These are phyloP conservation scores for Coriolopsis trogii DNA, from an alignment of 1,284 basidiomycete genomes.

Conservation along the genomic window DNA sequence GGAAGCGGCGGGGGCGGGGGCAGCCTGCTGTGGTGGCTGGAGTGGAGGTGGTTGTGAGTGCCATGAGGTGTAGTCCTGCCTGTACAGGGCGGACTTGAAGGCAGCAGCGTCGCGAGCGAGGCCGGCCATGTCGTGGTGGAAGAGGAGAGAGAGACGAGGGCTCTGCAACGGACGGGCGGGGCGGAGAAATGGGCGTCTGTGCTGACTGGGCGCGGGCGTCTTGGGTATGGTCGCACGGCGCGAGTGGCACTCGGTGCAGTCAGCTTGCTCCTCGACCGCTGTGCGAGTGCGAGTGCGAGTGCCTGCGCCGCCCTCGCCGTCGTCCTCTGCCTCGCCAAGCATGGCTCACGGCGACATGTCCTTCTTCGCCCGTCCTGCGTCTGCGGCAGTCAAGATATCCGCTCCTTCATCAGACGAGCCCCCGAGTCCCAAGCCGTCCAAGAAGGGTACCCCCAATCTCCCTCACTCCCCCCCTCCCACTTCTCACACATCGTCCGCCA, in stretches of 20 bases:
- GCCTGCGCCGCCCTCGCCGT: constrained; percentile 7
- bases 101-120: constrained; percentile 66
- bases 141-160: constrained; percentile 2
- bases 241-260: too few species aligned
- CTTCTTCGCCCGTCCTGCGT: constrained; percentile 51
- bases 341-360: constrained; percentile 38
- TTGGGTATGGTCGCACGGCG: too few species aligned
- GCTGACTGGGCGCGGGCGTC: too few species aligned
- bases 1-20: constrained; percentile 18
- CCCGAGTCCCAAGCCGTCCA: constrained; percentile 39
- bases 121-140: constrained; percentile 52
- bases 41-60: constrained; percentile 58
- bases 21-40: constrained; percentile 28
- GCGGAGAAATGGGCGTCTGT: neutral
- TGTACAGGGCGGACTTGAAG: constrained; percentile 63
- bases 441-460: constrained; percentile 41
- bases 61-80: constrained; percentile 74
- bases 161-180: neutral
- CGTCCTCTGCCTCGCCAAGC: constrained; percentile 29
- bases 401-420: constrained; percentile 45
- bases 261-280: too few species aligned
- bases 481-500: constrained; percentile 31
- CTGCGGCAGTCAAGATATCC: constrained; percentile 62
- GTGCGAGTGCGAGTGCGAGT: too few species aligned
- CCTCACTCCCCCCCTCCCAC: constrained; percentile 8